These are phyloP conservation scores for Xylaria castorea DNA, from an alignment of 495 filamentous ascomycete species.

Conservation along the genomic window DNA sequence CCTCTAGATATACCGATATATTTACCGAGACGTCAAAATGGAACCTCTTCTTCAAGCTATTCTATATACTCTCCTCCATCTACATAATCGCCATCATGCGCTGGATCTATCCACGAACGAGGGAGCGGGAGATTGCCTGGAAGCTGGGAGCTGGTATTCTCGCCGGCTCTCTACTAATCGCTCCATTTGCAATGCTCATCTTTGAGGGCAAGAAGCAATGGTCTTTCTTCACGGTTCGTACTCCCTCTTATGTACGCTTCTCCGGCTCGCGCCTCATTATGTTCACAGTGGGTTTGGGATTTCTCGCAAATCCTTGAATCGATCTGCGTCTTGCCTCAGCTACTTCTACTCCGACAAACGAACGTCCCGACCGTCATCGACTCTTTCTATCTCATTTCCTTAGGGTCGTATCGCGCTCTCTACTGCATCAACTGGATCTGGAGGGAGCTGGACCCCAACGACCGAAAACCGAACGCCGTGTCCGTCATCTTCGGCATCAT, in stretches of 20 bases:
- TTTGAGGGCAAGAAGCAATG: slow-evolving; percentile 52
- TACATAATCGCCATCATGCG: slow-evolving; percentile 91
- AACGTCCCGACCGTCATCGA: slow-evolving; percentile 95
- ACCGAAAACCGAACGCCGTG: slow-evolving; percentile 70
- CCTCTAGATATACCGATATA: slow-evolving; percentile 86
- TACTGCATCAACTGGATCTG: slow-evolving; percentile 94
- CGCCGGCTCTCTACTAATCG: slow-evolving; percentile 62
- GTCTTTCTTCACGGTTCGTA: slow-evolving; percentile 64
- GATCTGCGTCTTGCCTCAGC: slow-evolving; percentile 87
- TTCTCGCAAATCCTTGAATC: slow-evolving; percentile 93
- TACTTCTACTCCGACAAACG: slow-evolving; percentile 90
- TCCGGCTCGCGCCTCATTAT: slow-evolving; percentile 10
- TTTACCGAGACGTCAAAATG: slow-evolving; percentile 61
- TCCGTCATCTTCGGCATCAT: slow-evolving; percentile 84
- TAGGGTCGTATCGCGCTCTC: slow-evolving; percentile 88
- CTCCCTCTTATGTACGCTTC: background rate
- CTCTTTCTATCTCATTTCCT: slow-evolving; percentile 86
- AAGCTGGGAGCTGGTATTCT: slow-evolving; percentile 74
- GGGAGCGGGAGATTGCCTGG: slow-evolving; percentile 92
- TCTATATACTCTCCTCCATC: slow-evolving; percentile 83
- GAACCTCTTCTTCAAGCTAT: slow-evolving; percentile 81
- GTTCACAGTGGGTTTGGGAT: slow-evolving; percentile 70
- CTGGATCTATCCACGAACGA: slow-evolving; percentile 81
- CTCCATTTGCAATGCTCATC: slow-evolving; percentile 71
- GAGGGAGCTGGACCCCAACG: slow-evolving; percentile 62